Evolutionary conservation across 805 yeast species (phyloP), one percentile per base, ranked within the genome.

Genomic region (Teunomyces cretensis): DNA sequence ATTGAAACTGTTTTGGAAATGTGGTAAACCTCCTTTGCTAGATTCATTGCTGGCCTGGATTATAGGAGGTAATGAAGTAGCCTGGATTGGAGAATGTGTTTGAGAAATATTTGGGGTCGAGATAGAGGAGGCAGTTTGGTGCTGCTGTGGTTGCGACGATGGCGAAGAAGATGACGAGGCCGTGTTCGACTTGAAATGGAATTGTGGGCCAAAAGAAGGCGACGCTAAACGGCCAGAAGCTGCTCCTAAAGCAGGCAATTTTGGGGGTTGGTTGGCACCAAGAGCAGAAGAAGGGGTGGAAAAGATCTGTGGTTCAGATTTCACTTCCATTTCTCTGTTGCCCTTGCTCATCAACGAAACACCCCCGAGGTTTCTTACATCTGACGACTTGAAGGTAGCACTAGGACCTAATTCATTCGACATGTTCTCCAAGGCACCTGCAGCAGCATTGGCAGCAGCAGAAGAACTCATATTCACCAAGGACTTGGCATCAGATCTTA

Each of bases 201-300:
- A 68, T 46, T 72, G 78, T 4, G 80, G 75, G 0, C 78, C 78
- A 49, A 76, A 74, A 2, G 75, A 65, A 1, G 80, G 78, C 1
- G 78, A 69, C 1, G 72, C 61, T 14, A 55, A 51, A 22, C 56
- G 48, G n/a, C 30, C 14, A 4, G 30, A 22, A 4, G 35, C 27
- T n/a, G 50, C 50, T 8, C 66, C 67, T 31, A 67, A 55, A 1
- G 70, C 58, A 11, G 72, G 72, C 44, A 68, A 56, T 48, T 59
- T 65, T 7, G 70, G 67, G 6, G 67, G 60, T 7, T 42, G 45
- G 13, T 48, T 47, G 35, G 56, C 53, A 45, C 51, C 53, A 36
- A 66, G 57, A 6, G 73, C 74, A 11, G 72, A 61, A 5, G 72
- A 64, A 2, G 75, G 75, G 4, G 72, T 68, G 27, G 68, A 61